Conservation (phyloP, 331 rosid genomes). For the Pyracantha coccinea region DNA sequence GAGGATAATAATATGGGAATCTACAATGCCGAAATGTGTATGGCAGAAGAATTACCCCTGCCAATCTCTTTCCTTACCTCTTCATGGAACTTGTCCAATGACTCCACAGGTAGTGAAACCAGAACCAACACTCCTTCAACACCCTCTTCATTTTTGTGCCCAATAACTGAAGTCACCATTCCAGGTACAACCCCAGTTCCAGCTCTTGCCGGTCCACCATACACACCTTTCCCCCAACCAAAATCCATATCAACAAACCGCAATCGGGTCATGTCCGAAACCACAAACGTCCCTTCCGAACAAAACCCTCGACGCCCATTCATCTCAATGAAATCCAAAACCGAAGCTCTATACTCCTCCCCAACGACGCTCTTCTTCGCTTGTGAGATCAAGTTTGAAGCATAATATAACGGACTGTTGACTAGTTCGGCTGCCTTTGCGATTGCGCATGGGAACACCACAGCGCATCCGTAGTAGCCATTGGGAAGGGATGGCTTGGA, state of each 20-base stretch:
- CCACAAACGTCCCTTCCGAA: constrained; percentile 13
- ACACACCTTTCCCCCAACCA: constrained; percentile 6
- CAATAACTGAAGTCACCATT: constrained; percentile 13
- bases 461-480: constrained; percentile 17
- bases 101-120: constrained; percentile 9
- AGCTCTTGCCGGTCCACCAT: constrained; percentile 17
- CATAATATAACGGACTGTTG: not conserved
- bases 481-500: constrained; percentile 1
- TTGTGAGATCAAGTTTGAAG: constrained; percentile 6
- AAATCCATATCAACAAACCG: constrained; percentile 8
- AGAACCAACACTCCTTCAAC: constrained; percentile 20
- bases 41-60: not conserved
- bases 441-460: constrained; percentile 15
- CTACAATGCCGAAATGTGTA: not conserved
- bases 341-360: constrained; percentile 16
- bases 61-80: constrained; percentile 16
- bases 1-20: too few relatives aligned
- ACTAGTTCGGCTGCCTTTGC: not conserved
- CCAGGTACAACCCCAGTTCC: constrained; percentile 18
- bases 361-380: not conserved
- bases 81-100: not conserved
- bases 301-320: constrained; percentile 13
- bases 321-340: constrained; percentile 15
- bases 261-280: constrained; percentile 18
- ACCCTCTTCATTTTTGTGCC: constrained; percentile 12